A percentile compares a stretch with the other conserved stretches of the same genome.
phyloP scores from a whole-genome alignment of 1,284 basidiomycete species.

The Salmacisia buchloeana region DNA sequence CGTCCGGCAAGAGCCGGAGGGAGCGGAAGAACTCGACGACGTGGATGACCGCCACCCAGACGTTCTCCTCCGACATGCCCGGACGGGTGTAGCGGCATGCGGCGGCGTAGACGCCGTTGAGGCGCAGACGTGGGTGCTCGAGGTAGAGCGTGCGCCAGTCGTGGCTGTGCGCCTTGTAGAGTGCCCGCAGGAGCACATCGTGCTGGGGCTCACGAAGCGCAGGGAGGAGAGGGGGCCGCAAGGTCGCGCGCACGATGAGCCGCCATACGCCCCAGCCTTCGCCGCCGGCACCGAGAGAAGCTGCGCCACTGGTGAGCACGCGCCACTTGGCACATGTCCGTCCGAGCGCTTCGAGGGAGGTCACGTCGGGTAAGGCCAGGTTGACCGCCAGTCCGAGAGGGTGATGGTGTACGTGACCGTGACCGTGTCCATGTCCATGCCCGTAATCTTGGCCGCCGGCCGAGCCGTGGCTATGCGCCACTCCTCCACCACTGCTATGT shows the following conservation, averaged over 20 bases:
- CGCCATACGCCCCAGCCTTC: not conserved
- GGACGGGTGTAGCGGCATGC: conserved; percentile 43
- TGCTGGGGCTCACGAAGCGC: conserved; percentile 27
- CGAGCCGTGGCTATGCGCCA: not conserved
- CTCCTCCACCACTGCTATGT: too few species aligned
- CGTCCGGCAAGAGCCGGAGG: conserved; percentile 82
- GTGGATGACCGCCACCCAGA: conserved; percentile 47
- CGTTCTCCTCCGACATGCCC: conserved; percentile 38
- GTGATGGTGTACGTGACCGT: conserved; percentile 4
- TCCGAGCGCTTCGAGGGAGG: conserved; percentile 35
- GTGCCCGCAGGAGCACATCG: conserved; percentile 11
- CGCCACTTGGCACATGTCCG: conserved; percentile 44
- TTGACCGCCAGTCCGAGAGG: conserved; percentile 11
- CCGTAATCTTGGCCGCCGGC: not conserved
- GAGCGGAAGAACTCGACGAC: conserved; percentile 63
- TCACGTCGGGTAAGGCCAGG: conserved; percentile 41
- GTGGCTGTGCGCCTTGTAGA: conserved; percentile 21
- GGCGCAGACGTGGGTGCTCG: conserved; percentile 42
- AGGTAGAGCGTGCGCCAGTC: conserved; percentile 45
- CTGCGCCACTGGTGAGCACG: conserved; percentile 33
- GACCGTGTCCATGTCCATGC: not conserved
- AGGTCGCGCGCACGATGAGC: not conserved
- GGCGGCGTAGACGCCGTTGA: conserved; percentile 47
- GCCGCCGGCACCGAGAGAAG: conserved; percentile 20
- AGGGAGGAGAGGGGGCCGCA: not conserved